Conservation (phyloP, 2,329 filamentous ascomycete species). For the Conoideocrella luteorostrata region DNA sequence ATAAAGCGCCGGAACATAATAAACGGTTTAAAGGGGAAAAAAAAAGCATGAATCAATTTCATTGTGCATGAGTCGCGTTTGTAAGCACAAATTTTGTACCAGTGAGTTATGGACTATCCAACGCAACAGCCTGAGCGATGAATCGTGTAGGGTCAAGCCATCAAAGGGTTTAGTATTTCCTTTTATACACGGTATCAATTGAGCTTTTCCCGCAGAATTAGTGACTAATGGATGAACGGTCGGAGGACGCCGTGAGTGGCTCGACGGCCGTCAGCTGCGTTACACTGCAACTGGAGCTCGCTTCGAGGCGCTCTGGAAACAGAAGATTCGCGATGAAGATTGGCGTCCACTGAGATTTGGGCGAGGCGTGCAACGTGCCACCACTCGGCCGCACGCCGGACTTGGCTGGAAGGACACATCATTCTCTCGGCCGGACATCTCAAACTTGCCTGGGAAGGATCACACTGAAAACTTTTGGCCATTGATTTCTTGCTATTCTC, state of each 20-base stretch:
- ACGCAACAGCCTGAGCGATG: no score
- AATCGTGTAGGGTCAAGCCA: no score
- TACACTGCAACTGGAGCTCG: neutral
- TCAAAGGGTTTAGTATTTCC: no score
- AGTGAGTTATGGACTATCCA: no score
- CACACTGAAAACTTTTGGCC: neutral
- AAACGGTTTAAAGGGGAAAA: no score
- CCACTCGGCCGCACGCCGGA: conserved; percentile 1
- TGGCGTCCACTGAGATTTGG: neutral
- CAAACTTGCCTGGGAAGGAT: neutral
- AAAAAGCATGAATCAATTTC: no score
- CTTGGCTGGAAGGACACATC: neutral
- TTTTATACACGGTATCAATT: neutral
- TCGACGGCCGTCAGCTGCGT: neutral
- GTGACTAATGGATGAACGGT: neutral
- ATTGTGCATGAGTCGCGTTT: no score
- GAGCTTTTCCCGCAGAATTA: neutral
- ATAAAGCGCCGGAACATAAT: no score
- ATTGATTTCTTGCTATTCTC: no score
- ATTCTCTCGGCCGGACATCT: conserved; percentile 2
- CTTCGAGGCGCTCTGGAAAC: neutral
- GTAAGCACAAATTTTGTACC: no score
- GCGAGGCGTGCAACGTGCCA: neutral
- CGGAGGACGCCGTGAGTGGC: neutral
- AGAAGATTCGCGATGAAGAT: neutral